Evolutionary conservation across 140 eudicot genomes (phyloP).

Genomic region (Bidens hawaiensis): DNA sequence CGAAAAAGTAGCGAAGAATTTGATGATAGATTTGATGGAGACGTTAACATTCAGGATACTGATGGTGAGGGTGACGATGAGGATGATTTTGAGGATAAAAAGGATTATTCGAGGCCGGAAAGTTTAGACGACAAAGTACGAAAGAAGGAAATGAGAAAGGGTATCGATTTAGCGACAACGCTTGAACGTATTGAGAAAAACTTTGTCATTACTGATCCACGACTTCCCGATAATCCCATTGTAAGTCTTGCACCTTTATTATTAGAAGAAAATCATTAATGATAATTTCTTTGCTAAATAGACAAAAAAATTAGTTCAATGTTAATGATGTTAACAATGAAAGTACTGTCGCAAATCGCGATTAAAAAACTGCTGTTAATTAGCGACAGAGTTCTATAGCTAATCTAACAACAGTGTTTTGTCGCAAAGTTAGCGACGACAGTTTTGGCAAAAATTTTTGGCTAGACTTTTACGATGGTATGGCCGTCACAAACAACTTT

Average conservation of each 20-base stretch:
- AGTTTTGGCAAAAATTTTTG: background rate
- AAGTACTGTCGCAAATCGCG: background rate
- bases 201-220: constrained; percentile 97
- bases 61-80: constrained; percentile 45
- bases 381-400: background rate
- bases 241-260: constrained; percentile 43
- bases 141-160: constrained; percentile 96
- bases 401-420: background rate
- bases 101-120: constrained; percentile 55
- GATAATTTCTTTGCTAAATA: background rate
- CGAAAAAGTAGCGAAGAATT: constrained; percentile 43
- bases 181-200: constrained; percentile 98
- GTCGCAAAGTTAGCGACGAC: background rate
- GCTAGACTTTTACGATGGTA: background rate
- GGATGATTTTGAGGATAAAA: constrained; percentile 28
- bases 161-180: constrained; percentile 96
- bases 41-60: constrained; percentile 30
- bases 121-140: constrained; percentile 86
- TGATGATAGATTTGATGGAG: constrained; percentile 27
- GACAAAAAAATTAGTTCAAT: background rate
- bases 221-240: constrained; percentile 98
- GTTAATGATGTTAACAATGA: background rate
- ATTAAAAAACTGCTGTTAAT: too few species aligned
- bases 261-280: background rate
- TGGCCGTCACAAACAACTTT: background rate